Evolutionary conservation across 371 early-diverging fungal species (phyloP).

Genomic region (Mucor irregularis): DNA sequence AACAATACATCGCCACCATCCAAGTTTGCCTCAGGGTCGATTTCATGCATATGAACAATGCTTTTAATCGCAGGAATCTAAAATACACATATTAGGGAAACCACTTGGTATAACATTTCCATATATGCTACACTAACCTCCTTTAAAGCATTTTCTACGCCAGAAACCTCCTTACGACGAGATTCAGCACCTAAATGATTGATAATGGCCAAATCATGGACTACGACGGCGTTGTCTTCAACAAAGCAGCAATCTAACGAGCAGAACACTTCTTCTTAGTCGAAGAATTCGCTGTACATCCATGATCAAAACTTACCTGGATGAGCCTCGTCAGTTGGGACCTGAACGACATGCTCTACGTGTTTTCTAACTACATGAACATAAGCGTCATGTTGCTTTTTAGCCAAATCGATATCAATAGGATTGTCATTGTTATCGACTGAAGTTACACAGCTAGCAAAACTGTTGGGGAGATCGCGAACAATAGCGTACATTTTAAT

Average conservation of each 20-base stretch:
- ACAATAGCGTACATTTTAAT: constrained; percentile 23
- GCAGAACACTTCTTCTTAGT: too few species aligned
- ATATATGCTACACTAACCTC: constrained; percentile 11
- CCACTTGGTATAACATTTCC: constrained; percentile 14
- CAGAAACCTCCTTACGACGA: constrained; percentile 29
- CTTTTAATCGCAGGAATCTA: constrained; percentile 19
- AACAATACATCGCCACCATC: constrained; percentile 42
- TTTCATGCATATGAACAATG: constrained; percentile 21
- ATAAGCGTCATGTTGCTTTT: constrained; percentile 30
- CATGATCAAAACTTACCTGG: constrained; percentile 17
- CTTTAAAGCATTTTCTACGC: constrained; percentile 18
- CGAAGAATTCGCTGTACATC: neutral
- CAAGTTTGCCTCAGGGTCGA: constrained; percentile 25
- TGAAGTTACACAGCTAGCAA: constrained; percentile 23
- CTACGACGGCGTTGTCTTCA: constrained; percentile 37
- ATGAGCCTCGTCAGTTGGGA: constrained; percentile 25
- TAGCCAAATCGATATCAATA: constrained; percentile 24
- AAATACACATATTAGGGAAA: neutral
- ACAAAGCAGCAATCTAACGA: constrained; percentile 35
- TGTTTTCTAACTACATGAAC: constrained; percentile 16
- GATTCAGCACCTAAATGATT: constrained; percentile 28
- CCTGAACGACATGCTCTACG: constrained; percentile 20
- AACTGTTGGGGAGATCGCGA: constrained; percentile 23
- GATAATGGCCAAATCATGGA: constrained; percentile 23
- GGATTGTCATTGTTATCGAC: constrained; percentile 18